Percentiles rank a stretch among this genome's conserved stretches.
phyloP scores from a whole-genome alignment of 192 early-diverging fungal genomes.

The Coemansia sp. region DNA sequence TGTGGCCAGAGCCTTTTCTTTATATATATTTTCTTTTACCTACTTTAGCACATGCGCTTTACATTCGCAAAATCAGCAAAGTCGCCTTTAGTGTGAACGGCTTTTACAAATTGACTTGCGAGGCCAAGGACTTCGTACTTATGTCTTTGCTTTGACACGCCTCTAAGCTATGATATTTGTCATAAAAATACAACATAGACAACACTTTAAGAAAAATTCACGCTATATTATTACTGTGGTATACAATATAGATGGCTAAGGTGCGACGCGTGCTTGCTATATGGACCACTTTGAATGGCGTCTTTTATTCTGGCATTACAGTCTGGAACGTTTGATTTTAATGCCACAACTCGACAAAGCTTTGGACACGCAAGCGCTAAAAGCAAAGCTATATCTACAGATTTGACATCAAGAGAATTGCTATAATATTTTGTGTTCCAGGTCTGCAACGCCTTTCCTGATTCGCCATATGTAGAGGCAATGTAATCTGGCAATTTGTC shows the following conservation, averaged over 20 bases:
- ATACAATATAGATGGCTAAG: not conserved
- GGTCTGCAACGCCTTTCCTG: not conserved
- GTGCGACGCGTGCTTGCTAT: not conserved
- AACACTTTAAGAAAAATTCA: not conserved
- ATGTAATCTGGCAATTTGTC: not conserved
- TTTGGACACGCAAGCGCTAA: conserved; percentile 1
- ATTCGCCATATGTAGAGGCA: not conserved
- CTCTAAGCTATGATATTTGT: not conserved
- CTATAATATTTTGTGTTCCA: not conserved
- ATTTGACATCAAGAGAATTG: not conserved
- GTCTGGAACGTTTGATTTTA: not conserved
- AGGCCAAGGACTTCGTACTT: not conserved
- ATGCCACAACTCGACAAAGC: not conserved
- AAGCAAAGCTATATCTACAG: not conserved
- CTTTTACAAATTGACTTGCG: not conserved
- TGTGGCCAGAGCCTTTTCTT: not conserved
- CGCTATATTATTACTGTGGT: not conserved
- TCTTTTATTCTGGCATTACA: not conserved
- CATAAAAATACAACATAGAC: no score
- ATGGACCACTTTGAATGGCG: not conserved
- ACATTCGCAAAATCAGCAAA: not conserved
- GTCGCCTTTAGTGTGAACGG: not conserved
- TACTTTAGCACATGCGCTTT: not conserved
- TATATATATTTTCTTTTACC: not conserved
- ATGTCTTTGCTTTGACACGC: not conserved